Evolutionary conservation across 2,329 filamentous ascomycete species (phyloP), one percentile per base, ranked within the genome.

Genomic region (Hypomyces perniciosus): DNA sequence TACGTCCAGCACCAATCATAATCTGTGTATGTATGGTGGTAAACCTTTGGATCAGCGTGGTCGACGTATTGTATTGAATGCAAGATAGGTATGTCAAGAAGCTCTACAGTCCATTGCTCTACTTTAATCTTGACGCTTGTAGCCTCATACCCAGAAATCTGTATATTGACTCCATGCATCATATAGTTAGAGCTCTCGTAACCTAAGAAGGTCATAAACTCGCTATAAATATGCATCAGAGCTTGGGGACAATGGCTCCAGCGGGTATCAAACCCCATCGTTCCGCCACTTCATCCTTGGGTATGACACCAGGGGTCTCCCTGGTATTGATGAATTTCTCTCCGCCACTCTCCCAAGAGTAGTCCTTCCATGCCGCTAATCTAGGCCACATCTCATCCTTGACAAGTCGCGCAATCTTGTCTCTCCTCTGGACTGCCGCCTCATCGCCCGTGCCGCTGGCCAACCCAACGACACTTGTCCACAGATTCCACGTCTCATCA

Each of bases 301-400:
- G 67, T 34, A 70, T 56, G 27, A 56, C 51, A 1, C 66, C 68
- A 55, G 60, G 61, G 12, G 50, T 54, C 13, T 54, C 20, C 13
- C 68, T 64, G 7, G 60, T 44, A 58, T 76, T 76, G 4, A 71
- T 65, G 54, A 73, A 79, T 0, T 58, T 65, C 31, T 67, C 64
- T 3, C 68, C 73, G 1, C 84, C 84, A 57, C 81, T 85, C 35
- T 74, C 70, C 85, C 85, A 88, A 4, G 77, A 72, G 57, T 78
- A 85, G 57, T 84, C 81, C 55, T 79, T 78, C 75, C 83, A 86
- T 20, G 72, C 59, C 0, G 80, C 84, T 13, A 89, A 62, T 28
- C 79, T 74, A 47, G 70, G 67, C 68, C 81, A 80, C 63, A 88
- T 79, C 1, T 59, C 56, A 2, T 68, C 62, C 29, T 61, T 55